Evolutionary conservation across 257 asterid species (phyloP).

Genomic region (Ilex aquifolium): DNA sequence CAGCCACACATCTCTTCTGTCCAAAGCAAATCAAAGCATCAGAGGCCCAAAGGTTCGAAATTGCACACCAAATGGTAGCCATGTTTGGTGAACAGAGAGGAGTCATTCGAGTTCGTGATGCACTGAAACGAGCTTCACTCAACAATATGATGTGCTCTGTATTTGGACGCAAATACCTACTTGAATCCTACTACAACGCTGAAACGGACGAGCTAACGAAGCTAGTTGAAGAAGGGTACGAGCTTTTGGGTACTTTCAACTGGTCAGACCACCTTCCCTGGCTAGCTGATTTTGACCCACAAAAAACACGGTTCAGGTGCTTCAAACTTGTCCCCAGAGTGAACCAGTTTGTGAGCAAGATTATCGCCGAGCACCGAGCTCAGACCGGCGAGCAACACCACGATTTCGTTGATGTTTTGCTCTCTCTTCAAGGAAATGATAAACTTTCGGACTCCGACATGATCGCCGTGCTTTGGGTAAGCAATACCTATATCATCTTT

Average conservation of each 20-base stretch:
- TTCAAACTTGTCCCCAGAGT: conserved; percentile 60
- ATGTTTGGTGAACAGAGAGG: background rate
- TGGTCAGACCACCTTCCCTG: conserved; percentile 78
- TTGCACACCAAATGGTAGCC: conserved; percentile 39
- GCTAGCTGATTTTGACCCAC: conserved; percentile 54
- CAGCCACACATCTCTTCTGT: conserved; percentile 56
- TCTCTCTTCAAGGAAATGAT: conserved; percentile 48
- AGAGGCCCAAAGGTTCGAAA: conserved; percentile 42
- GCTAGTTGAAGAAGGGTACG: conserved; percentile 68
- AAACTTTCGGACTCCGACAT: conserved; percentile 64
- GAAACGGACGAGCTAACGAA: conserved; percentile 37
- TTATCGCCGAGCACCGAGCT: conserved; percentile 41
- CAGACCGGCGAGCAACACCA: conserved; percentile 3
- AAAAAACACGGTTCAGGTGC: conserved; percentile 56
- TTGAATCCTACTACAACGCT: conserved; percentile 10
- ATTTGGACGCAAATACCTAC: conserved; percentile 46
- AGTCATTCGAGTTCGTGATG: conserved; percentile 43
- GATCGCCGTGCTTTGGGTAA: conserved; percentile 91
- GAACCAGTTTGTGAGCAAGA: conserved; percentile 44
- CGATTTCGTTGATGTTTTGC: conserved; percentile 63
- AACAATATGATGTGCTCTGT: conserved; percentile 72
- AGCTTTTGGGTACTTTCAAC: conserved; percentile 47
- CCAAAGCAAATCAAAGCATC: conserved; percentile 53
- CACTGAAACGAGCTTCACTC: conserved; percentile 58
- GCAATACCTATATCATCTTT: background rate